phyloP scores from a whole-genome alignment of 805 yeast species.

The Jamesozyma gamospora region DNA sequence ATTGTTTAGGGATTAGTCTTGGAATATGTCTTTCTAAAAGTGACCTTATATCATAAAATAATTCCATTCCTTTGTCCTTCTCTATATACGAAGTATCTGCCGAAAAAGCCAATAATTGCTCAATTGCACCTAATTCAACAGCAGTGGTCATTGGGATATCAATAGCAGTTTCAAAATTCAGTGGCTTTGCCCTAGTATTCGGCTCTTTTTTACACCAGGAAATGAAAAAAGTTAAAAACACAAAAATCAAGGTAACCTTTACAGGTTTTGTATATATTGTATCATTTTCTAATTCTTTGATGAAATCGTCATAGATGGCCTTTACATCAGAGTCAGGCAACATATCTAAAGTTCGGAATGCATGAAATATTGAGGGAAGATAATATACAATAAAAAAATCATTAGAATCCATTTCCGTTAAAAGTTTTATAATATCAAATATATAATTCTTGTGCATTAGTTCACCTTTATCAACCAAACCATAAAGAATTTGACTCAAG shows the following conservation, averaged over 20 bases:
- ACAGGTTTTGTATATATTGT: conserved; percentile 38
- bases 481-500: conserved; percentile 54
- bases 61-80: conserved; percentile 33
- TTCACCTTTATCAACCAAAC: conserved; percentile 35
- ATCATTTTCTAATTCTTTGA: conserved; percentile 32
- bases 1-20: conserved; percentile 39
- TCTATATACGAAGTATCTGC: conserved; percentile 43
- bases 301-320: conserved; percentile 30
- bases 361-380: conserved; percentile 47
- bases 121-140: conserved; percentile 60
- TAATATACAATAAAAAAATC: conserved; percentile 58
- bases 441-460: conserved; percentile 30
- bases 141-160: conserved; percentile 49
- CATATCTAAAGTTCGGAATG: conserved; percentile 32
- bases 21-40: conserved; percentile 61
- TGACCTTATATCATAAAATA: conserved; percentile 56
- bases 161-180: conserved; percentile 46
- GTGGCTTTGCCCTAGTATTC: conserved; percentile 33
- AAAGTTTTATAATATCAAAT: conserved; percentile 34
- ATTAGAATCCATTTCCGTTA: conserved; percentile 42
- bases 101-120: conserved; percentile 49
- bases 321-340: conserved; percentile 32
- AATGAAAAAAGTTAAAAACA: conserved; percentile 49
- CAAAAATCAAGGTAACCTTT: conserved; percentile 38
- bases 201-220: conserved; percentile 53